Evolutionary conservation across 148 eudicot species (phyloP).

Genomic region (Camellia lanceoleosa): DNA sequence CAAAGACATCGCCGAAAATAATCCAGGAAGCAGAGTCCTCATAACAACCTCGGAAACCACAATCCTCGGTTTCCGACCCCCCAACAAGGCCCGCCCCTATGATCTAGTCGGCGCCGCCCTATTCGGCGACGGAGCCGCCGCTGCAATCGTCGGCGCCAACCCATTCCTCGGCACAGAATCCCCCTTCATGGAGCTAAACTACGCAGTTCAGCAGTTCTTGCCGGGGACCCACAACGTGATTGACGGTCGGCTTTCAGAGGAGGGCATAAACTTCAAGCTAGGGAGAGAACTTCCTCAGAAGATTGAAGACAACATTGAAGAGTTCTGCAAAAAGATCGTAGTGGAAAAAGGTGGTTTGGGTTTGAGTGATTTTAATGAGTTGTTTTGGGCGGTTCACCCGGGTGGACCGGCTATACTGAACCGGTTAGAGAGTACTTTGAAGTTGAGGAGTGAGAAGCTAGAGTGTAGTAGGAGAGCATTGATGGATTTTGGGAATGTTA

Average conservation of each 20-base stretch:
- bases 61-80: conserved; percentile 72
- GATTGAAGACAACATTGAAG: conserved; percentile 70
- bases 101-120: conserved; percentile 82
- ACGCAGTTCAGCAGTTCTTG: conserved; percentile 59
- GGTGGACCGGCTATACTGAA: conserved; percentile 81
- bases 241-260: conserved; percentile 55
- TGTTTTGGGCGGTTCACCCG: conserved; percentile 80
- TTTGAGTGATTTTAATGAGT: conserved; percentile 39
- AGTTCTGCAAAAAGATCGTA: conserved; percentile 68
- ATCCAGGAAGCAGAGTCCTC: conserved; percentile 64
- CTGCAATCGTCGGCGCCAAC: conserved; percentile 49
- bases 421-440: conserved; percentile 41
- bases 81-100: conserved; percentile 68
- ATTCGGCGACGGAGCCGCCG: conserved; percentile 81
- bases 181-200: conserved; percentile 67
- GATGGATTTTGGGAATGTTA: conserved; percentile 81
- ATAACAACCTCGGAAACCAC: conserved; percentile 72
- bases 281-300: conserved; percentile 65
- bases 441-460: conserved; percentile 36
- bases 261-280: conserved; percentile 67
- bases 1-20: conserved; percentile 77
- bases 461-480: conserved; percentile 68
- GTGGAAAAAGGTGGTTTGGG: conserved; percentile 27
- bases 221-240: conserved; percentile 68
- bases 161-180: conserved; percentile 35